A percentile compares a stretch with the other conserved stretches of the same genome.
These are phyloP conservation scores for Sequoiadendron giganteum DNA, from an alignment of 75 land plant genomes.

Conservation along the genomic window DNA sequence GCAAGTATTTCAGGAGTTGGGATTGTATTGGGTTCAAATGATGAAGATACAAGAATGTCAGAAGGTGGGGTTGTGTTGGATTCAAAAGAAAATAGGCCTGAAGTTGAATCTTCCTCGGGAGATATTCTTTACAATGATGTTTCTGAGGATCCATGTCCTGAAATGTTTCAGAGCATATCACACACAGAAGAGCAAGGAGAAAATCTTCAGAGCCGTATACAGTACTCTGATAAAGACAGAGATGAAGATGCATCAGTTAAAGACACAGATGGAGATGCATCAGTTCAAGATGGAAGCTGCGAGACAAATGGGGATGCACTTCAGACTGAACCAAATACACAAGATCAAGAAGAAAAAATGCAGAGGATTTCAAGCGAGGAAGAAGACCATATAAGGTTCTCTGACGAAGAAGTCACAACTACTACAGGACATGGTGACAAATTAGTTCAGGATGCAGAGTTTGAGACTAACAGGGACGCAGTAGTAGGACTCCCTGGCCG, in stretches of 20 bases:
- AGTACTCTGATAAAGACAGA: neutral
- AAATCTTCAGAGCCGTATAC: neutral
- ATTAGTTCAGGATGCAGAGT: neutral
- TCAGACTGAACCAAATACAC: neutral
- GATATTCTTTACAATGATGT: neutral
- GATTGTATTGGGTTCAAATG: too few species aligned
- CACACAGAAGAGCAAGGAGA: neutral
- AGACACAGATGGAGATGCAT: neutral
- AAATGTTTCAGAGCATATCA: neutral
- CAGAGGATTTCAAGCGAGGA: neutral
- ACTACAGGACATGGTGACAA: neutral
- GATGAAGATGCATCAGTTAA: neutral
- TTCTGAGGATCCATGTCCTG: neutral
- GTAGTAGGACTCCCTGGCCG: neutral
- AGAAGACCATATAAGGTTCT: neutral
- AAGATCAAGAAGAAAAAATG: neutral
- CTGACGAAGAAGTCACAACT: neutral
- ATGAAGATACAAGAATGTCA: too few species aligned
- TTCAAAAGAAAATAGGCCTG: neutral
- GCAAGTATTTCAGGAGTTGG: neutral
- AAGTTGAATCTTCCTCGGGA: neutral
- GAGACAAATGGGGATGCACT: neutral
- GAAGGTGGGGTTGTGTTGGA: neutral
- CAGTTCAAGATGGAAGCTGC: neutral
- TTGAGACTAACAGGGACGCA: neutral